Evolutionary conservation across 306 rosid species (phyloP).

Genomic region (Prunus dulcis): DNA sequence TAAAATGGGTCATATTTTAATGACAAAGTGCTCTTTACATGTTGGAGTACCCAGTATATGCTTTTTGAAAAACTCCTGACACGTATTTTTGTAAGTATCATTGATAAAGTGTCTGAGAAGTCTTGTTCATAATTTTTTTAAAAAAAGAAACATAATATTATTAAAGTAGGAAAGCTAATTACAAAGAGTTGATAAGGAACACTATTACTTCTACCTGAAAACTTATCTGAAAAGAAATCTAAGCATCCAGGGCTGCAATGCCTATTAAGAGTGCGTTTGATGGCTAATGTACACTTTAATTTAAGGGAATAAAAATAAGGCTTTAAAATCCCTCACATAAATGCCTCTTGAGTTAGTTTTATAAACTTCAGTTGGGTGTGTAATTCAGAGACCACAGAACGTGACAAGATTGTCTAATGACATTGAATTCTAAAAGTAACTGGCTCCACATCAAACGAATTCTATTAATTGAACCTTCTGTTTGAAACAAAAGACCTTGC

Average conservation of each 20-base stretch:
- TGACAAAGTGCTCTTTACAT: background rate
- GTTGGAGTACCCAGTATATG: background rate
- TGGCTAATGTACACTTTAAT: background rate
- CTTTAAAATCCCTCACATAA: background rate
- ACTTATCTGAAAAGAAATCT: background rate
- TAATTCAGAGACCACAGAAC: background rate
- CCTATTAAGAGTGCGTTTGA: background rate
- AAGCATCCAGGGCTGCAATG: background rate
- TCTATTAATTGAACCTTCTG: background rate
- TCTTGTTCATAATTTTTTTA: background rate
- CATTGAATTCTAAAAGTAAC: background rate
- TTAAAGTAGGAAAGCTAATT: too few relatives aligned
- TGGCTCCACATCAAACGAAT: background rate
- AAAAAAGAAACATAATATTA: too few relatives aligned
- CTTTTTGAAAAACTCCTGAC: background rate
- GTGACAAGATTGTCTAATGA: background rate
- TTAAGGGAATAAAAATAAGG: background rate
- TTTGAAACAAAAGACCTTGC: background rate
- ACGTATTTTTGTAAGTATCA: background rate
- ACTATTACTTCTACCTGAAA: background rate
- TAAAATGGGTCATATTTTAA: background rate
- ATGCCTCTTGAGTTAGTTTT: background rate
- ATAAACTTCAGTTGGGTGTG: background rate
- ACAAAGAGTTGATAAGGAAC: background rate
- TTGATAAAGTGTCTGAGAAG: background rate